Evolutionary conservation across 352 stramenopile genomes (phyloP), one percentile per base, ranked within the genome.

Genomic region (Phytophthora pinifolia): DNA sequence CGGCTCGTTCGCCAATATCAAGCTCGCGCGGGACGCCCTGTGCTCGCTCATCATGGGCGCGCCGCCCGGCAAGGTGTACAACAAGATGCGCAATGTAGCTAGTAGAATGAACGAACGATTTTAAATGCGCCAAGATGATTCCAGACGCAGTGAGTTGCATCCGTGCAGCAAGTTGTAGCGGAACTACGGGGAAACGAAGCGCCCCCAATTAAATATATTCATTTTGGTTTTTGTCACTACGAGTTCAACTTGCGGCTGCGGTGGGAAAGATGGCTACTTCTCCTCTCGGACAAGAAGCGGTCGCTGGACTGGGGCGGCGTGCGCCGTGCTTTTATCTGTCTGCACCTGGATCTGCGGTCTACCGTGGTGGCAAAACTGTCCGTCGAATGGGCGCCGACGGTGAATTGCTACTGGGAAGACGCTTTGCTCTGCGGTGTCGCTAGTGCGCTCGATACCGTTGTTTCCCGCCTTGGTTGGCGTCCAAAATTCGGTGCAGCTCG

Each of bases 61-160:
- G 17, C 97, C 97, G 31, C 98, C 98, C 17, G 97, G 97, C 59
- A 99, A 99, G 76, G 97, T 99, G 53, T 99, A 99, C 83, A 99
- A 99, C 78, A 98, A 99, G 76, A 99, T 99, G 97, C 90, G 97
- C 53, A 98, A 97, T 74, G 97, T 99, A 35, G 96, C 96, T 34
- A 98, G 96, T 69, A 83, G 98, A 70, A 98, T 99, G 95, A 99
- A 97, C 72, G 96, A 98, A 74, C 80, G 92, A 43, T 98, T 97
- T 72, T 98, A 93, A 88, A 55, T 18, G 46, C n/a, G 33, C 14
- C 14, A 46, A 13, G 14, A 48, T 3, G n/a, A 47, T 54, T 44
- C 14, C 32, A 9, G 13, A 37, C 20, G 9, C 4, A 45, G 43
- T 31, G 27, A 36, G 20, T 41, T 51, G 49, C 46, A 34, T 41